Percentiles rank a stretch among this genome's conserved stretches.
phyloP scores from a whole-genome alignment of 768 basidiomycete species.

The Tylopilus sp. region DNA sequence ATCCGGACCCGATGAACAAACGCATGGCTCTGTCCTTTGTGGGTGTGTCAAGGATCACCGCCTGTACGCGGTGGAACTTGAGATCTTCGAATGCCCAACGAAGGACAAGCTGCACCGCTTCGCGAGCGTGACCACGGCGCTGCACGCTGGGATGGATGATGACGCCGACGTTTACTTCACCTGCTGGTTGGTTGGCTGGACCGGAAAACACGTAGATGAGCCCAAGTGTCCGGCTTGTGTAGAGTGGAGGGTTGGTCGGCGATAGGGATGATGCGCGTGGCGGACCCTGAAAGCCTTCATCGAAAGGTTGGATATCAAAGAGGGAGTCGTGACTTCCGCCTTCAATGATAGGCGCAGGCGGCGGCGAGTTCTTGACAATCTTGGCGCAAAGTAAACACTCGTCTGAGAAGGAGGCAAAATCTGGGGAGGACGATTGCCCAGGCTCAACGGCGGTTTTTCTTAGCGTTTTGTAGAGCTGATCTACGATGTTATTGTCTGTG shows the following conservation, averaged over 20 bases:
- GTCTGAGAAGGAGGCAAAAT: constrained; percentile 22
- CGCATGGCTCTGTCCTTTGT: constrained; percentile 41
- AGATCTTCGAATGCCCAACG: constrained; percentile 42
- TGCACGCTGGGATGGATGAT: constrained; percentile 38
- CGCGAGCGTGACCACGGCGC: constrained; percentile 41
- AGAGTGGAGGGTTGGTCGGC: no score
- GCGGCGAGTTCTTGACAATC: constrained; percentile 5
- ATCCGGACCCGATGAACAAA: constrained; percentile 49
- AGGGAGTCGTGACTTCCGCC: not conserved
- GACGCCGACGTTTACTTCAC: constrained; percentile 59
- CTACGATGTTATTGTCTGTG: not conserved
- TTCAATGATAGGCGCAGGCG: not conserved
- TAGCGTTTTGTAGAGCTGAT: constrained; percentile 23
- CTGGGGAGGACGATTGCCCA: constrained; percentile 22
- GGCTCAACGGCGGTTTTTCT: constrained; percentile 26
- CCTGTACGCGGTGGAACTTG: constrained; percentile 34
- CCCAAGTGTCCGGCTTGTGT: constrained; percentile 5
- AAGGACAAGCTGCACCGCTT: constrained; percentile 44
- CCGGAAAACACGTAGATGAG: constrained; percentile 27
- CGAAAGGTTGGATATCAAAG: not conserved
- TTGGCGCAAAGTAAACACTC: constrained; percentile 30
- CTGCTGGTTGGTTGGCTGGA: constrained; percentile 17
- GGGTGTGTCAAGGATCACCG: constrained; percentile 43
- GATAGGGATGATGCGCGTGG: not conserved
- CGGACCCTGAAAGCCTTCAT: not conserved